Conservation (phyloP, 1,284 basidiomycete species). For the Phylloporus gajari region DNA sequence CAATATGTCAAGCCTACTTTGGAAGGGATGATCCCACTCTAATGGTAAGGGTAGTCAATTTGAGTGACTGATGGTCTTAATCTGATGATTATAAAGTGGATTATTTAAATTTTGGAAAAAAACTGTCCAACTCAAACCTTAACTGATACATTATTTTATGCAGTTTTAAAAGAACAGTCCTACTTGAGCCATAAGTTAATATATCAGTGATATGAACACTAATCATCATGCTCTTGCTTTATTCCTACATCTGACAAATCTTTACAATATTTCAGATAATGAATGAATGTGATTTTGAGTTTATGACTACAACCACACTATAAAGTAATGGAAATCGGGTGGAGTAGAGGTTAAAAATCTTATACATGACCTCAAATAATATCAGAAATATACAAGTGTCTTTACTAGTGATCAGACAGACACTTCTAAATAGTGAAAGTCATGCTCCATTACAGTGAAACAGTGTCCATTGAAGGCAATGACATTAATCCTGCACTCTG, state of each 20-base stretch:
- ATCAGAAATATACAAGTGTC: background rate
- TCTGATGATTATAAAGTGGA: too few relatives aligned
- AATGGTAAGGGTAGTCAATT: too few relatives aligned
- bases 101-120: too few relatives aligned
- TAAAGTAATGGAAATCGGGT: background rate
- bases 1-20: too few relatives aligned
- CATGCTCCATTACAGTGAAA: background rate
- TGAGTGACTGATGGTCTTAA: too few relatives aligned
- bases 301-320: background rate
- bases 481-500: background rate
- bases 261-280: background rate
- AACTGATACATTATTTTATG: too few relatives aligned
- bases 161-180: too few relatives aligned
- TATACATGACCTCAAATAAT: background rate
- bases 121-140: too few relatives aligned
- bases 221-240: background rate
- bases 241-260: background rate
- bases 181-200: too few relatives aligned
- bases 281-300: background rate
- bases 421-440: background rate
- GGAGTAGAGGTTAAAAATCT: background rate
- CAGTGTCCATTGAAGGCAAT: background rate
- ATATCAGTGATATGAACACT: too few relatives aligned
- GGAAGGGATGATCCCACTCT: too few relatives aligned
- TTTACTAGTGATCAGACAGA: background rate